Evolutionary conservation across 176 grass and related monocot genomes (phyloP), one percentile per base, ranked within the genome.

Genomic region (Rhipidocladum racemiflorum): DNA sequence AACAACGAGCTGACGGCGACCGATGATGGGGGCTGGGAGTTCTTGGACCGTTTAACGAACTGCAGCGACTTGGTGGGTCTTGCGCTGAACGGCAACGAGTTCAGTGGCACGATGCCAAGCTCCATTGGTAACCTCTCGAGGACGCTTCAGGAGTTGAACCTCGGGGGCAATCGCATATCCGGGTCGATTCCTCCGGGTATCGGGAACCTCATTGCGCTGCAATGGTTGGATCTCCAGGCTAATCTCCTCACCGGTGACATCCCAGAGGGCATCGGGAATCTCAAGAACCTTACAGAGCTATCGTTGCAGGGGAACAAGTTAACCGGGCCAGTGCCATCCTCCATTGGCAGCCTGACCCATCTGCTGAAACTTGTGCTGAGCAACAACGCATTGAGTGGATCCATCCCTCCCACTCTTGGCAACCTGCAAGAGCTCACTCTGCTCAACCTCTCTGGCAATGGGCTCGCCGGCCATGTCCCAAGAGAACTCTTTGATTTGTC

Each of bases 191-290:
- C 85, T 1, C 7, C 49, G 21, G 75, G 40, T 0, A 77, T 91
- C 1, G 40, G 66, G 0, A 88, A 79, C 13, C 29, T 83, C 15
- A 70, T 24, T 6, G 82, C 65, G 21, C 74, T 91, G 2, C 81
- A 91, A 20, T 60, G 15, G 2, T 65, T 91, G 9, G 74, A 36
- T 1, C 54, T 88, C 8, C 17, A 25, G 2, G 75, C 70, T 3
- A 91, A 91, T 20, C 64, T 69, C 14, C 79, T 91, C n/a, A 9
- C 67, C 6, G 86, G 86, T 16, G 36, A 7, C 0, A 91, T 91
- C 63, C 86, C 86, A 0, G 78, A 82, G 4, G 86, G 28, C 11
- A 86, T 91, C 2, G 79, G 86, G 14, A 83, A 83, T 40, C 86
- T 91, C 24, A 72, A 70, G 42, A 88, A 88, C 32, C 83, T 91